phyloP scores from a whole-genome alignment of 768 basidiomycete genomes.

The Tricholoma matsutake region DNA sequence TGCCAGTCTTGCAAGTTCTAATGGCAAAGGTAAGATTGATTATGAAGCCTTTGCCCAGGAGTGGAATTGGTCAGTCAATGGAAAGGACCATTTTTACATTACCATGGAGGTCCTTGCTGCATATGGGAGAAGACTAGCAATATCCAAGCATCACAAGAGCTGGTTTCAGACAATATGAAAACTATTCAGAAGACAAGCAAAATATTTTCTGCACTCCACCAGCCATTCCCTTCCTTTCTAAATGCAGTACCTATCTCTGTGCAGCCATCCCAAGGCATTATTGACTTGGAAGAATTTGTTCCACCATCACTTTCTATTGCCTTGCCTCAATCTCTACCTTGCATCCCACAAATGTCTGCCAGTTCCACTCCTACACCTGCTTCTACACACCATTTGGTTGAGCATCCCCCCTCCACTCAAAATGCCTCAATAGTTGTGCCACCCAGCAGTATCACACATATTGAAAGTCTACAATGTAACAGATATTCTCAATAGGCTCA shows the following conservation, averaged over 20 bases:
- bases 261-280: not conserved
- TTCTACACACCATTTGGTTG: not conserved
- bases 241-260: not conserved
- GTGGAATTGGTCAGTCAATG: conserved; percentile 23
- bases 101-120: conserved; percentile 20
- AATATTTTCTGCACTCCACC: not conserved
- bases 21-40: conserved; percentile 12
- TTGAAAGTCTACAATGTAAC: not conserved
- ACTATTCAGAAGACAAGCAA: not conserved
- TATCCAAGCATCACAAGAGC: conserved; percentile 19
- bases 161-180: conserved; percentile 9
- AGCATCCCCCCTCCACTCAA: no score
- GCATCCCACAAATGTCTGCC: not conserved
- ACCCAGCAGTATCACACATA: no score
- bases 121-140: conserved; percentile 14
- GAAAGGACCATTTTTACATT: conserved; percentile 20
- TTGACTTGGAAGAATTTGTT: not conserved
- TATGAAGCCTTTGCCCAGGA: conserved; percentile 18
- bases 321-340: not conserved
- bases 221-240: not conserved
- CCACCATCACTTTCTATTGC: conserved; percentile 1
- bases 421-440: no score
- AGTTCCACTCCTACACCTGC: not conserved
- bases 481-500: no score
- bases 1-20: not conserved